Percentiles rank a stretch among this genome's conserved stretches.
These are phyloP conservation scores for Talaromyces sp. DNA, from an alignment of 2,329 filamentous ascomycete genomes.

Conservation along the genomic window DNA sequence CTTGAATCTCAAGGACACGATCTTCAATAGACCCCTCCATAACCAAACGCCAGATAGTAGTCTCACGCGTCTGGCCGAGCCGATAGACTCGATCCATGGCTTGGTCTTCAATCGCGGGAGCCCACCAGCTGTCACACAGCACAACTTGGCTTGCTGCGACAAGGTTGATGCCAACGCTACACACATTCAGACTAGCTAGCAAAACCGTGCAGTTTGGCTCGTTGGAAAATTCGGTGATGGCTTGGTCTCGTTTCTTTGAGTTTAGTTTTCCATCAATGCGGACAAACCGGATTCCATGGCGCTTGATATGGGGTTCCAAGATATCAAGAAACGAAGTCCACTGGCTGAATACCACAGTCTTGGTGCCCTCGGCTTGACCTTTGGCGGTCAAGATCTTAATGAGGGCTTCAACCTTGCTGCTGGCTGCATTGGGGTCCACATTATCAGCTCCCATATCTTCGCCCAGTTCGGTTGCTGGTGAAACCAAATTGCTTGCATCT, in stretches of 20 bases:
- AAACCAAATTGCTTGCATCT: constrained; percentile 57
- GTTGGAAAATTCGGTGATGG: constrained; percentile 61
- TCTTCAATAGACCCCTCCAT: constrained; percentile 80
- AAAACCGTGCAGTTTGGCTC: constrained; percentile 67
- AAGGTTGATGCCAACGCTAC: constrained; percentile 79
- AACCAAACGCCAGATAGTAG: constrained; percentile 73
- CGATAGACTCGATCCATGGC: constrained; percentile 84
- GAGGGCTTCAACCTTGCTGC: constrained; percentile 77
- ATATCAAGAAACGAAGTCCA: constrained; percentile 76
- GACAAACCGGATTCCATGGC: constrained; percentile 57
- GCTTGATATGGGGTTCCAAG: constrained; percentile 62
- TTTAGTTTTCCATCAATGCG: constrained; percentile 80
- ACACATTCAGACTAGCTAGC: constrained; percentile 76
- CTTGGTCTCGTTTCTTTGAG: constrained; percentile 61
- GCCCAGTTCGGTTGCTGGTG: constrained; percentile 56
- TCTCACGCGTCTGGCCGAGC: constrained; percentile 72
- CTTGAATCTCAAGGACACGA: constrained; percentile 70
- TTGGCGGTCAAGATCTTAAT: constrained; percentile 69
- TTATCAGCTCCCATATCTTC: constrained; percentile 44
- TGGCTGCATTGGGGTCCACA: constrained; percentile 61
- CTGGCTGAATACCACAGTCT: constrained; percentile 77
- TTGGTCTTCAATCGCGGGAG: constrained; percentile 87
- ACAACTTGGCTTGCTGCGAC: constrained; percentile 83
- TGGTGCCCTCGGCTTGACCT: constrained; percentile 59
- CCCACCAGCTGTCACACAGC: constrained; percentile 84